Evolutionary conservation across 2,329 filamentous ascomycete species (phyloP).

Genomic region (Cylindrodendrum hubeiense): DNA sequence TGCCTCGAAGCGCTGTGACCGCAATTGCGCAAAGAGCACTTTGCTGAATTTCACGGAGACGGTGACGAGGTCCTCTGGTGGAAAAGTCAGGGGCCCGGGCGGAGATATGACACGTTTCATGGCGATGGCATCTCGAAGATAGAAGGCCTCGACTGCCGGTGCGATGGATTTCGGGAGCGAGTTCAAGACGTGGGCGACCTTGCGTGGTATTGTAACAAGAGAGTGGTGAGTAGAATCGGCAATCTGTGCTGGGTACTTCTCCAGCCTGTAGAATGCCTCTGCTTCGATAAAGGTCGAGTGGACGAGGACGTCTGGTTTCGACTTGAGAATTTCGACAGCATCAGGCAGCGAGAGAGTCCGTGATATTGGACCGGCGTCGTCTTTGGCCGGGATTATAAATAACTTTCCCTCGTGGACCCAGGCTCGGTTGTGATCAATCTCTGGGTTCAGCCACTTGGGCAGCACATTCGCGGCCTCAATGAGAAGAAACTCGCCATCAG

Average conservation of each 20-base stretch:
- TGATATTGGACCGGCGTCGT: constrained; percentile 46
- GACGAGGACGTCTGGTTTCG: constrained; percentile 69
- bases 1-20: constrained; percentile 84
- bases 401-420: constrained; percentile 88
- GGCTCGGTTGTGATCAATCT: constrained; percentile 87
- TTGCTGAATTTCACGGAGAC: constrained; percentile 87
- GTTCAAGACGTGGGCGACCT: constrained; percentile 83
- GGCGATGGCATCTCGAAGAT: constrained; percentile 85
- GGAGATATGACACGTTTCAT: constrained; percentile 75
- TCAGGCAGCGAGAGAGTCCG: constrained; percentile 70
- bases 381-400: constrained; percentile 74
- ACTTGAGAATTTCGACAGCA: constrained; percentile 72
- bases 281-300: constrained; percentile 82
- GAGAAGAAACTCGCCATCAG: constrained; percentile 94
- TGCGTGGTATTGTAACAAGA: constrained; percentile 81
- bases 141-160: constrained; percentile 90
- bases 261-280: constrained; percentile 90
- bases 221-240: constrained; percentile 81
- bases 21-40: constrained; percentile 90
- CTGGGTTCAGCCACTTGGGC: constrained; percentile 91
- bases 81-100: constrained; percentile 70
- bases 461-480: constrained; percentile 92
- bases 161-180: constrained; percentile 81
- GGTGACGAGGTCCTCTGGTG: constrained; percentile 82
- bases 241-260: constrained; percentile 85